These are phyloP conservation scores for Jaltomata sinuosa DNA, from an alignment of 257 asterid genomes.

Conservation along the genomic window DNA sequence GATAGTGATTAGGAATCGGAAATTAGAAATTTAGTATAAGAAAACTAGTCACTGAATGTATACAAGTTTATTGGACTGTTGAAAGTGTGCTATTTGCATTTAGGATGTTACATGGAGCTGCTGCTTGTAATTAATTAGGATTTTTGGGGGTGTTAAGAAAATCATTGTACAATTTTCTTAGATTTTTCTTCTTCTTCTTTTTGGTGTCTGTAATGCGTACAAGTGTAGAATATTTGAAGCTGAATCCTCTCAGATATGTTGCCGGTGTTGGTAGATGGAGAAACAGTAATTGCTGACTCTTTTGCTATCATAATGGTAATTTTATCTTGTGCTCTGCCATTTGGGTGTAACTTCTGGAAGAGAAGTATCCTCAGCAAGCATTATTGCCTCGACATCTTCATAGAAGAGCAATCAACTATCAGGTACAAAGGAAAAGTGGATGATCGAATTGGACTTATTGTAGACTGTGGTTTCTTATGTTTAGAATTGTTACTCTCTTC, in stretches of 20 bases:
- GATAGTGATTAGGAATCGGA: too few relatives aligned
- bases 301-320: conserved; percentile 69
- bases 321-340: conserved; percentile 2
- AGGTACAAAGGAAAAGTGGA: conserved; percentile 23
- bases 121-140: neutral
- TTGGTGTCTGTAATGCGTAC: neutral
- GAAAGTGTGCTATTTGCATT: too few relatives aligned
- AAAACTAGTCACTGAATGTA: too few relatives aligned
- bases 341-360: conserved; percentile 30
- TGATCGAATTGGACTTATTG: too few relatives aligned
- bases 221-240: conserved; percentile 60
- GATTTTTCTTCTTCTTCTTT: neutral
- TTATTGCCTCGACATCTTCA: conserved; percentile 70
- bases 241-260: conserved; percentile 75
- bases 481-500: too few relatives aligned
- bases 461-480: too few relatives aligned
- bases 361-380: conserved; percentile 75
- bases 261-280: conserved; percentile 77
- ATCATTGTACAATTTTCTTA: neutral
- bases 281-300: conserved; percentile 57
- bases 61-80: too few relatives aligned
- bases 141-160: neutral
- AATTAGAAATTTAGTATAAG: too few relatives aligned
- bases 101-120: neutral
- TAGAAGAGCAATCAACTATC: conserved; percentile 45